Percentiles rank a stretch among this genome's conserved stretches.
Conservation (phyloP, 345 rosid genomes). For the Pistacia integerrima region DNA sequence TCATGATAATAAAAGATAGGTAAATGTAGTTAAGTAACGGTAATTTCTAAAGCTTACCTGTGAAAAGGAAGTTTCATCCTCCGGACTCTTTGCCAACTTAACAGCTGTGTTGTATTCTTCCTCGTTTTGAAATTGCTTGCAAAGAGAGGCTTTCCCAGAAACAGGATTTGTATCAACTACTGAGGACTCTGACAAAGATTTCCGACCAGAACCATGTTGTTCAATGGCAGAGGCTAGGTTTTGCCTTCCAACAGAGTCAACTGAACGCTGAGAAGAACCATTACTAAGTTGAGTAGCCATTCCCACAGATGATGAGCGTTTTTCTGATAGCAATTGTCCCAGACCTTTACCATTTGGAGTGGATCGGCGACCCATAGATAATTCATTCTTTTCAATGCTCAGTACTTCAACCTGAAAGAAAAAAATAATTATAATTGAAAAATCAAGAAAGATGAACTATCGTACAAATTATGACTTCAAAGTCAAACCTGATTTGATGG, state of each 20-base stretch:
- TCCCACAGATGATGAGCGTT: constrained; percentile 54
- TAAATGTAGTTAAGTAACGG: not conserved
- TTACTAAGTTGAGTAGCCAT: constrained; percentile 48
- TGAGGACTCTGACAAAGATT: constrained; percentile 78
- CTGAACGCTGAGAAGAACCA: constrained; percentile 62
- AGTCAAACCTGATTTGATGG: constrained; percentile 85
- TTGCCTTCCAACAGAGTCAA: constrained; percentile 62
- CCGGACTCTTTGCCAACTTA: constrained; percentile 52
- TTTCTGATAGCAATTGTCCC: constrained; percentile 51
- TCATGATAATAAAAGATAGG: not conserved
- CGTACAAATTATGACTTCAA: constrained; percentile 12
- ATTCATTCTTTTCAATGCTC: constrained; percentile 70
- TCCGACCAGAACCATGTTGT: constrained; percentile 87
- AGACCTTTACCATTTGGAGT: constrained; percentile 47
- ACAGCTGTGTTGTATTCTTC: constrained; percentile 52
- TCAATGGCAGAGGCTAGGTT: constrained; percentile 80
- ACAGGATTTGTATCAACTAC: constrained; percentile 52
- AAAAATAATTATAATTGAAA: constrained; percentile 2
- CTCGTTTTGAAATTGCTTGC: constrained; percentile 72
- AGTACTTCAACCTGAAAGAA: constrained; percentile 72
- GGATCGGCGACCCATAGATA: constrained; percentile 47
- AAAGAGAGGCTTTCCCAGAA: constrained; percentile 76
- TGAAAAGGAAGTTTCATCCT: constrained; percentile 47
- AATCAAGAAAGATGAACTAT: constrained; percentile 3
- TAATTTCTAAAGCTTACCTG: constrained; percentile 40